A percentile compares a stretch with the other conserved stretches of the same genome.
phyloP scores from a whole-genome alignment of 805 yeast genomes.

The Monosporozyma servazzii region DNA sequence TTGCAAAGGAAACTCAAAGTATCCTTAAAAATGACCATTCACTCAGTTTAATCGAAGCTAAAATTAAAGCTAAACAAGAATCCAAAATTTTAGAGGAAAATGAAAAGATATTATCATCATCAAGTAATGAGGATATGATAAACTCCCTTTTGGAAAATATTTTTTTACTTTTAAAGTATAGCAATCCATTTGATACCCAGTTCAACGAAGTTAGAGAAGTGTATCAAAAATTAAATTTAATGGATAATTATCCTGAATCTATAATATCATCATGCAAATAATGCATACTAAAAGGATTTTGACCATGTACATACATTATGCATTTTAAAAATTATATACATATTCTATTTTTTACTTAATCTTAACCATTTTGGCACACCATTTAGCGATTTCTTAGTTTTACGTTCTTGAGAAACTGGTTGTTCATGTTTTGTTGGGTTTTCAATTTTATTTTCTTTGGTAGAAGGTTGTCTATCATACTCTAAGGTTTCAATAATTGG shows the following conservation, averaged over 20 bases:
- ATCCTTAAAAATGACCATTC: neutral
- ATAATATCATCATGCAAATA: conserved; percentile 6
- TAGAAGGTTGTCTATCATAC: neutral
- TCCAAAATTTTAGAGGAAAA: conserved; percentile 1
- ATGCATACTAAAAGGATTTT: neutral
- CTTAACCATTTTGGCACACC: conserved; percentile 36
- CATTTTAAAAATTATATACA: neutral
- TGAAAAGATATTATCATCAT: neutral
- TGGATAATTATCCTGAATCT: neutral
- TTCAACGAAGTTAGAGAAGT: conserved; percentile 10
- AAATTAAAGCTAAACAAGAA: conserved; percentile 1
- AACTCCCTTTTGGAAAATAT: conserved; percentile 4
- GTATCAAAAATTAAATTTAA: conserved; percentile 10
- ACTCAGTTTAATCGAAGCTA: conserved; percentile 1
- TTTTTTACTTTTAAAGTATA: conserved; percentile 7
- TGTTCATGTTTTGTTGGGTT: neutral
- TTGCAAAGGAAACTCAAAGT: conserved; percentile 4
- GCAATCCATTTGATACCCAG: conserved; percentile 11
- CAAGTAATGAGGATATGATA: neutral
- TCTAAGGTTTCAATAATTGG: conserved; percentile 25
- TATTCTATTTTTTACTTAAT: conserved; percentile 26
- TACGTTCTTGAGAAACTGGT: neutral
- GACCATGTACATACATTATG: conserved; percentile 1
- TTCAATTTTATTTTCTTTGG: neutral
- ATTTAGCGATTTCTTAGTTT: conserved; percentile 10